phyloP scores from a whole-genome alignment of 805 yeast genomes.

The Yarrowia alimentaria region DNA sequence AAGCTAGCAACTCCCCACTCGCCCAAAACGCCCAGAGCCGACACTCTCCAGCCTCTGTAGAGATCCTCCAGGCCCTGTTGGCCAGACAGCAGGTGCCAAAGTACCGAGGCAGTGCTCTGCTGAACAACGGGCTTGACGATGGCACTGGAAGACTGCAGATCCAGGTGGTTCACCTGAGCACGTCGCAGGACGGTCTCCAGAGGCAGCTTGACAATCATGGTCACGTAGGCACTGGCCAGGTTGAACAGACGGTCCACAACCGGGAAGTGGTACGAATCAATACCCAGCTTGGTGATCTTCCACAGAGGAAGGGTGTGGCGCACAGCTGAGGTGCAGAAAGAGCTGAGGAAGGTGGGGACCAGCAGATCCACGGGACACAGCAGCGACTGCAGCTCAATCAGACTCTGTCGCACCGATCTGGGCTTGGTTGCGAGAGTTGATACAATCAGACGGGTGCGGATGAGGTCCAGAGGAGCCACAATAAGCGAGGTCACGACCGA shows the following conservation, averaged over 20 bases:
- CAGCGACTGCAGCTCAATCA: constrained; percentile 51
- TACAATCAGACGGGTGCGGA: constrained; percentile 72
- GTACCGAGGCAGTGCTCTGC: constrained; percentile 53
- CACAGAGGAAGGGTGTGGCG: constrained; percentile 65
- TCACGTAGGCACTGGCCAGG: constrained; percentile 60
- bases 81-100: constrained; percentile 50
- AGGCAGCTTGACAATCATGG: constrained; percentile 76
- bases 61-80: constrained; percentile 47
- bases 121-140: constrained; percentile 61
- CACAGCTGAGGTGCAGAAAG: constrained; percentile 59
- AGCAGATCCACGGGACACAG: constrained; percentile 60
- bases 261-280: constrained; percentile 67
- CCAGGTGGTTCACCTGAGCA: constrained; percentile 69
- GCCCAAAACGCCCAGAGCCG: constrained; percentile 73
- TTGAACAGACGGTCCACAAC: constrained; percentile 56
- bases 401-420: constrained; percentile 69
- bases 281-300: constrained; percentile 56
- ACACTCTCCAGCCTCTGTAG: constrained; percentile 92
- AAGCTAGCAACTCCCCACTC: constrained; percentile 59
- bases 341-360: constrained; percentile 65
- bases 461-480: constrained; percentile 76
- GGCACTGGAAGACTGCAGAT: constrained; percentile 38
- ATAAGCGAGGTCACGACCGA: constrained; percentile 68
- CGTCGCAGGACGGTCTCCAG: constrained; percentile 82
- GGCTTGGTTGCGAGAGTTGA: constrained; percentile 52